Base-by-base conservation (phyloP, 1,284 basidiomycete genomes). In the Exobasidium rhododendri region DNA sequence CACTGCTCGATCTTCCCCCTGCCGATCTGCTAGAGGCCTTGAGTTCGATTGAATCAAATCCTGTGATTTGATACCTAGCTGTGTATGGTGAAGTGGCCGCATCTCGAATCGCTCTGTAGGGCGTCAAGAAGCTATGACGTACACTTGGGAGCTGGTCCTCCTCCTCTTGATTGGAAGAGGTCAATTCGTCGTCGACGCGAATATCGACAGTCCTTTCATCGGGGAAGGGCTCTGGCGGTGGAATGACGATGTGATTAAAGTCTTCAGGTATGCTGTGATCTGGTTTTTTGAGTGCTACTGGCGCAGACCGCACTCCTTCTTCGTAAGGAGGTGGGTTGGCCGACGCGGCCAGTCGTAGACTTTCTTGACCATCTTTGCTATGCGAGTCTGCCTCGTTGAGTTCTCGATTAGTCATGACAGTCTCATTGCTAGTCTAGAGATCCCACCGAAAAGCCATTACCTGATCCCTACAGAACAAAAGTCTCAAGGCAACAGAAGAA, bases 201-300 rank as follows among this genome's bases (percentile, higher is more conserved):
- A 55, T 55, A 26, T 55, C 52, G 14, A 55, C 29, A 2, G 52
- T 14, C 17, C 35, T 31, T 55, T 55, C 52, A 17, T 55, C 52
- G 7, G 35, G 35, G 7, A 40, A 40, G 7, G 35, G 35, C 17
- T 10, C 17, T 40, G 35, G 35, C 7, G 35, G 35, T 40, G 35
- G 35, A 40, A 40, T 40, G 7, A 17, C 7, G 35, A 40, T 40
- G 17, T 40, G 35, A 10, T 40, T 40, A 17, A 40, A 40, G 17
- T 7, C 10, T 17, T 40, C 35, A 10, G 35, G 10, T 40, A 40
- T 7, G 35, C 35, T 40, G 35, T 40, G 35, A 40, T 7, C 17
- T 40, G 35, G 7, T 40, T 7, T 40, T 40, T 7, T 40, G 7
- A 17, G 7, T 40, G 35, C 35, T 40, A 40, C 35, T 40, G 10